Evolutionary conservation across 179 eudicot genomes (phyloP).

Genomic region (Sideroxylon spinosum): DNA sequence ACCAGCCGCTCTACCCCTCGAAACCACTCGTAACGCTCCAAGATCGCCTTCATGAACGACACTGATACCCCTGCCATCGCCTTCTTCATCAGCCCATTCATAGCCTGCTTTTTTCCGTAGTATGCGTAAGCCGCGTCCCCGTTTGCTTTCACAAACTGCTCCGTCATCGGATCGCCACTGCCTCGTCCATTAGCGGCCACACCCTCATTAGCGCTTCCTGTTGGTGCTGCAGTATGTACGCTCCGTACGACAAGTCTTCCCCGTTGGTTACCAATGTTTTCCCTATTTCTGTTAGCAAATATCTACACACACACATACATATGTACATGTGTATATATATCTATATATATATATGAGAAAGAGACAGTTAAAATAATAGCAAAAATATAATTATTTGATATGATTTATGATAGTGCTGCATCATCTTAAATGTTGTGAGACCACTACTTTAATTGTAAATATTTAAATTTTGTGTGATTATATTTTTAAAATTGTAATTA

Average conservation of each 20-base stretch:
- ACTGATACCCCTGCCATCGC: slow-evolving; percentile 59
- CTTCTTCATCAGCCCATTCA: slow-evolving; percentile 48
- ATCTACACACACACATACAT: slow-evolving; percentile 6
- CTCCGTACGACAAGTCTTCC: slow-evolving; percentile 43
- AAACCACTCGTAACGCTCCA: slow-evolving; percentile 48
- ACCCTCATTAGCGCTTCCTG: slow-evolving; percentile 45
- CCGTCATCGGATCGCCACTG: slow-evolving; percentile 29
- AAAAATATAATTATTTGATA: too few relatives aligned
- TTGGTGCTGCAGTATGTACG: slow-evolving; percentile 54
- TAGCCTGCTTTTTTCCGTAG: slow-evolving; percentile 45
- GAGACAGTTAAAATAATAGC: too few relatives aligned
- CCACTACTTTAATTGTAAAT: too few relatives aligned
- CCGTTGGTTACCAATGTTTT: slow-evolving; percentile 37
- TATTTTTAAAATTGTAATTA: too few relatives aligned
- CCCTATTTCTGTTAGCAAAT: slow-evolving; percentile 42
- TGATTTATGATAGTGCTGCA: too few relatives aligned
- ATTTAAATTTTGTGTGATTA: too few relatives aligned
- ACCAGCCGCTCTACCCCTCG: slow-evolving; percentile 38
- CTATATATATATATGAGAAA: not conserved
- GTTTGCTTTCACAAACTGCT: slow-evolving; percentile 49
- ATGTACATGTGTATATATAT: too few relatives aligned
- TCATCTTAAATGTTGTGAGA: too few relatives aligned
- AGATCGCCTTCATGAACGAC: slow-evolving; percentile 50
- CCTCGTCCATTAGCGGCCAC: slow-evolving; percentile 40
- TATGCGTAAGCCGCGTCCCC: slow-evolving; percentile 46